phyloP scores from a whole-genome alignment of 1,139 yeast genomes.

The Scheffersomyces lignicola region DNA sequence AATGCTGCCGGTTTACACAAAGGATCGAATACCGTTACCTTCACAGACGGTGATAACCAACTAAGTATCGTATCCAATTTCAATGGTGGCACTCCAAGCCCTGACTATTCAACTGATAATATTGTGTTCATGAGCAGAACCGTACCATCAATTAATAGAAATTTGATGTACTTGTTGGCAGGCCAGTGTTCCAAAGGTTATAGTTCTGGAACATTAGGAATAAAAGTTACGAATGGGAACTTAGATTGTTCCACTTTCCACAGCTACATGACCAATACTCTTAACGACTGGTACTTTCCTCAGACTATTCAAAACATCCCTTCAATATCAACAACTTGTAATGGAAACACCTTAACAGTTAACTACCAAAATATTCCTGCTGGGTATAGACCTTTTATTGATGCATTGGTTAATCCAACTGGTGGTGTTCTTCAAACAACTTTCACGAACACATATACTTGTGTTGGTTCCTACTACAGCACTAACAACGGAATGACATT shows the following conservation, averaged over 20 bases:
- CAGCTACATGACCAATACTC: conserved; percentile 16
- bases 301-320: conserved; percentile 10
- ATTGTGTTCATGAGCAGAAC: conserved; percentile 7
- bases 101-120: background rate
- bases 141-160: conserved; percentile 13
- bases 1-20: conserved; percentile 19
- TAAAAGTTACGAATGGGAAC: conserved; percentile 8
- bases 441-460: conserved; percentile 10
- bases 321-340: conserved; percentile 16
- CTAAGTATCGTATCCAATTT: conserved; percentile 19
- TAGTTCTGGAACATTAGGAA: conserved; percentile 20
- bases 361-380: conserved; percentile 24
- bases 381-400: conserved; percentile 30
- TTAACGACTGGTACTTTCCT: conserved; percentile 23
- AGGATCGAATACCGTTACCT: conserved; percentile 28
- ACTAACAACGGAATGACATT: conserved; percentile 5
- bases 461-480: conserved; percentile 6
- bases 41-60: conserved; percentile 26
- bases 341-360: conserved; percentile 11
- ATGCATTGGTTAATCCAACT: conserved; percentile 8
- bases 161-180: conserved; percentile 17
- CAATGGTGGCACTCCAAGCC: conserved; percentile 5
- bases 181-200: conserved; percentile 22
- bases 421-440: background rate
- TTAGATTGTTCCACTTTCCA: conserved; percentile 22